phyloP scores from a whole-genome alignment of 208 protist genomes.

The Borovskyia barvae region DNA sequence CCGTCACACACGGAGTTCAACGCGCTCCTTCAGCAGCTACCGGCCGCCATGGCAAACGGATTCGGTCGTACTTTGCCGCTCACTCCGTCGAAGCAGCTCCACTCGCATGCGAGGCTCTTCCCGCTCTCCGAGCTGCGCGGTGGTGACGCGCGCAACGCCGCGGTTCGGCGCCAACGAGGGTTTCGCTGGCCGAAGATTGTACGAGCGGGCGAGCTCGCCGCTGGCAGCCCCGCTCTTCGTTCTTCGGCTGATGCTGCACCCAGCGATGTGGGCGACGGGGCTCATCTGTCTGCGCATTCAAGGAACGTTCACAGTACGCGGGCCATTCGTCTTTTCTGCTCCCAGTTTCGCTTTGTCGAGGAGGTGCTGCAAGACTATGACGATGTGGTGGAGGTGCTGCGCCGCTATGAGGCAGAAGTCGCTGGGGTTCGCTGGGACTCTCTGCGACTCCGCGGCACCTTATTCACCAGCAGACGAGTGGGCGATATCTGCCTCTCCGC shows the following conservation, averaged over 20 bases:
- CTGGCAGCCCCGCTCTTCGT: background rate
- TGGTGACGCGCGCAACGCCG: background rate
- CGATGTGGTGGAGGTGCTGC: constrained; percentile 32
- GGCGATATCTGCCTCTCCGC: constrained; percentile 33
- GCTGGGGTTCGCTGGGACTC: constrained; percentile 10
- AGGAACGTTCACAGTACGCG: constrained; percentile 11
- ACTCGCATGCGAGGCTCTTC: constrained; percentile 37
- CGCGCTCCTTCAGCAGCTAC: constrained; percentile 28
- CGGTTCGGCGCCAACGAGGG: background rate
- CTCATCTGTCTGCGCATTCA: too few species aligned
- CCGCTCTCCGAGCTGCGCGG: constrained; percentile 10
- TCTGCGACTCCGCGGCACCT: constrained; percentile 21
- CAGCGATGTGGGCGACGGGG: background rate
- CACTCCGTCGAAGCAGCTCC: constrained; percentile 47
- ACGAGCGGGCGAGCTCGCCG: background rate
- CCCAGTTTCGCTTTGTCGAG: constrained; percentile 60
- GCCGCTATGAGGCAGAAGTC: background rate
- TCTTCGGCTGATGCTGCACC: background rate
- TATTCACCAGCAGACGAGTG: constrained; percentile 6
- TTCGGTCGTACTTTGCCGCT: constrained; percentile 26
- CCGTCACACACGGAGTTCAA: constrained; percentile 49
- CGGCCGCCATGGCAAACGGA: constrained; percentile 7
- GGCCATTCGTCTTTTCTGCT: constrained; percentile 22
- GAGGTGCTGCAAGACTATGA: constrained; percentile 63
- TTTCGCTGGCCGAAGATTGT: constrained; percentile 1